Evolutionary conservation across 1,284 basidiomycete genomes (phyloP).

Genomic region (Fomitopsis schrenkii): DNA sequence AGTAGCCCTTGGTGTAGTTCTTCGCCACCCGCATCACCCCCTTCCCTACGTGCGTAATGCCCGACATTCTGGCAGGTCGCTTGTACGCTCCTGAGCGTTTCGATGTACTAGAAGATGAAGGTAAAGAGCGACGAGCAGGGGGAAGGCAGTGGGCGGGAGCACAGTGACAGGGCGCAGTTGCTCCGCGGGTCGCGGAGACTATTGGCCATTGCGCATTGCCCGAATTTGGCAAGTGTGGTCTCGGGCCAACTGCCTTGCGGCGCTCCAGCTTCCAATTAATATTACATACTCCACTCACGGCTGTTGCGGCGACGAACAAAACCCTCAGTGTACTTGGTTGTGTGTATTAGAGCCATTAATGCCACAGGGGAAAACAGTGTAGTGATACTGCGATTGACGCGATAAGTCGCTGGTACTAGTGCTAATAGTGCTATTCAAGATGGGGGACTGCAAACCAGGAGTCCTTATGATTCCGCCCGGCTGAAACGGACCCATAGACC

Average conservation of each 20-base stretch:
- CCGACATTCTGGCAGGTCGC: constrained; percentile 15
- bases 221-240: background rate
- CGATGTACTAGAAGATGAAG: background rate
- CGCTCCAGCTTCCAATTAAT: background rate
- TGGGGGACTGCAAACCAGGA: background rate
- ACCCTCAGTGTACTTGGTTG: too few species aligned
- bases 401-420: background rate
- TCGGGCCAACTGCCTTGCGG: background rate
- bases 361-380: too few species aligned
- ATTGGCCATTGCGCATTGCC: background rate
- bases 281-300: background rate
- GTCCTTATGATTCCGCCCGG: background rate
- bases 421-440: background rate
- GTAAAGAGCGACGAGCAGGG: background rate
- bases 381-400: too few species aligned
- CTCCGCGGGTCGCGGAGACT: background rate
- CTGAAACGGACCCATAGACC: constrained; percentile 12
- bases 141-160: background rate
- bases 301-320: too few species aligned
- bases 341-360: too few species aligned
- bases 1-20: constrained; percentile 95
- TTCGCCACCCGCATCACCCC: constrained; percentile 84
- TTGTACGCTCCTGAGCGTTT: background rate
- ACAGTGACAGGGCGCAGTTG: background rate
- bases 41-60: constrained; percentile 72